These are phyloP conservation scores for Ophiostoma tasmaniense DNA, from an alignment of 2,329 filamentous ascomycete genomes.

Conservation along the genomic window DNA sequence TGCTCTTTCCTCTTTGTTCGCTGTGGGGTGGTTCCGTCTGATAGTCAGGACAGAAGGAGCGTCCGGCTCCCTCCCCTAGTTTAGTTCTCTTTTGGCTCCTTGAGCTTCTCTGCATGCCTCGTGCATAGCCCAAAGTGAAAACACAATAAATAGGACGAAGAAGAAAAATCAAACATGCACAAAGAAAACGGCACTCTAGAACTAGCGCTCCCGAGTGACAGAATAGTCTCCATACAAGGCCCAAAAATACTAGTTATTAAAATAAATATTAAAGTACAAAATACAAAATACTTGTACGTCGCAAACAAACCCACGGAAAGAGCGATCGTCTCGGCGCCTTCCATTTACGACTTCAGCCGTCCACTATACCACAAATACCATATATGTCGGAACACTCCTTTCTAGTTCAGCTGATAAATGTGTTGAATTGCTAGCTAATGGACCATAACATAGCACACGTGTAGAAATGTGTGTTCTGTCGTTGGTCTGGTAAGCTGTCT, in stretches of 20 bases:
- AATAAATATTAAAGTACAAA: neutral
- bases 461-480: no score
- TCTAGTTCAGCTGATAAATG: no score
- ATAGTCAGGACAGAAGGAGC: neutral
- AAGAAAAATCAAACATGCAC: neutral
- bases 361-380: no score
- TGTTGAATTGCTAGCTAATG: no score
- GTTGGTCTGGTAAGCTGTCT: no score
- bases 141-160: no score
- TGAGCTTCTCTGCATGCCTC: no score
- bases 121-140: no score
- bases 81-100: neutral
- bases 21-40: neutral
- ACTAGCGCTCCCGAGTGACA: slow-evolving; percentile 1
- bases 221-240: neutral
- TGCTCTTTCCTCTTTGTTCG: neutral
- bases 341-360: neutral
- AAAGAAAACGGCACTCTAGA: neutral
- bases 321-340: neutral
- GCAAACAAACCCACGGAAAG: neutral
- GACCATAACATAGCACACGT: no score
- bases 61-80: neutral
- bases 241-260: neutral
- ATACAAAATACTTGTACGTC: no score
- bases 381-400: no score